Percentiles rank a stretch among this genome's conserved stretches.
Conservation (phyloP, 306 rosid genomes). For the Fragaria vesca region DNA sequence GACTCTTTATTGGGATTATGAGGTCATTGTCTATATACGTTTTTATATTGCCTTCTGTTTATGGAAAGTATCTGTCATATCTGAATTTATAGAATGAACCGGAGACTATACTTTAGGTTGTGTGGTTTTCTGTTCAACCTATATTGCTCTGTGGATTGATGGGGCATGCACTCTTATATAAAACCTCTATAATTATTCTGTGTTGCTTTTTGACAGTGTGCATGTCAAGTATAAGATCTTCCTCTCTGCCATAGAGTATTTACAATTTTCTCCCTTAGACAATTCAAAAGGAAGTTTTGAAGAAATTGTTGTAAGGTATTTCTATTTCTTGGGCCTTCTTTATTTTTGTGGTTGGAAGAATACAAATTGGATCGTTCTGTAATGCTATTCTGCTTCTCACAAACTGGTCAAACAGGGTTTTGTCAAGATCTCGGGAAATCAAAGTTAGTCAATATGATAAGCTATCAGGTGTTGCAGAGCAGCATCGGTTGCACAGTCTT, state of each 20-base stretch:
- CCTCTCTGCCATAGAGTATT: conserved; percentile 88
- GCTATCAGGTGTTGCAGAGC: conserved; percentile 77
- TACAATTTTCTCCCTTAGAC: conserved; percentile 71
- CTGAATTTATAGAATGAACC: background rate
- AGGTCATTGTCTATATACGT: background rate
- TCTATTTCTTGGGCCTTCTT: conserved; percentile 4
- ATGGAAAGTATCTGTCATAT: conserved; percentile 2
- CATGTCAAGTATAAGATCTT: conserved; percentile 89
- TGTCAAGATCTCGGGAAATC: conserved; percentile 86
- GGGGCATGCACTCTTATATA: background rate
- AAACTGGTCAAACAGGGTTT: conserved; percentile 59
- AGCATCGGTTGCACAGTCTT: conserved; percentile 88
- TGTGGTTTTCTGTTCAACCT: background rate
- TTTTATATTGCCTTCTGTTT: background rate
- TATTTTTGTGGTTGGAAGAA: conserved; percentile 13
- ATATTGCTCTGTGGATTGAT: conserved; percentile 7
- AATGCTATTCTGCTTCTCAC: conserved; percentile 17
- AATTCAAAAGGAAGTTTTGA: conserved; percentile 90
- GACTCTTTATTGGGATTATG: conserved; percentile 15
- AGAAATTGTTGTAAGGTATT: conserved; percentile 86
- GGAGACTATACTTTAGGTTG: background rate
- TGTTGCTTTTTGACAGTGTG: conserved; percentile 53
- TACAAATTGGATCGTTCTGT: conserved; percentile 18
- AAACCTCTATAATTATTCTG: conserved; percentile 15
- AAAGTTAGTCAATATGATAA: conserved; percentile 62